Evolutionary conservation across 1,284 basidiomycete species (phyloP).

Genomic region (Moniliella sp.): DNA sequence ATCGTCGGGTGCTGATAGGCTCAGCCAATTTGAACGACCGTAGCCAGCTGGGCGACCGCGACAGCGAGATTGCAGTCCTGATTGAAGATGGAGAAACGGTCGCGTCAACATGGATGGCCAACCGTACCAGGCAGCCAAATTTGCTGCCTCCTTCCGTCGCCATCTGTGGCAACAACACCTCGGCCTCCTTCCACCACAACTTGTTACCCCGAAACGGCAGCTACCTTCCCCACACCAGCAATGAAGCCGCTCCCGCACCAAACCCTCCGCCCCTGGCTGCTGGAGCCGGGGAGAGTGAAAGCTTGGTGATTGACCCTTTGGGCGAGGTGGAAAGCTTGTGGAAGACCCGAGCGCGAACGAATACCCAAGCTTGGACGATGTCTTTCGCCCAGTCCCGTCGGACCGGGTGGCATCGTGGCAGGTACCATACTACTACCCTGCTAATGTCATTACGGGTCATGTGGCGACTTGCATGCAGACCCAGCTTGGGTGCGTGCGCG

Average conservation of each 20-base stretch:
- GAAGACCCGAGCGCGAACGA: constrained; percentile 52
- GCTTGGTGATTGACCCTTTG: constrained; percentile 8
- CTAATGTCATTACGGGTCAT: constrained; percentile 48
- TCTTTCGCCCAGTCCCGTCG: constrained; percentile 61
- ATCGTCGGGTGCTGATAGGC: constrained; percentile 44
- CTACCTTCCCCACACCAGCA: constrained; percentile 3
- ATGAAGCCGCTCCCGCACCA: constrained; percentile 5
- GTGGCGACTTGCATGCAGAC: constrained; percentile 46
- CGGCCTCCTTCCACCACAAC: constrained; percentile 10
- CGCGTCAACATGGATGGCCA: constrained; percentile 57
- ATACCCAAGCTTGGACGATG: constrained; percentile 60
- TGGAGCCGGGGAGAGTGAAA: no score
- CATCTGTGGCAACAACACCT: constrained; percentile 37
- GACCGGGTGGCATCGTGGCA: constrained; percentile 45
- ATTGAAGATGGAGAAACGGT: constrained; percentile 68
- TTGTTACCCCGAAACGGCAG: constrained; percentile 4
- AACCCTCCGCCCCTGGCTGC: constrained; percentile 4
- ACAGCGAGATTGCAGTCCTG: constrained; percentile 73
- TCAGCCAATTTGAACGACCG: constrained; percentile 46
- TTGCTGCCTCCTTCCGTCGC: constrained; percentile 54
- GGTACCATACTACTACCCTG: constrained; percentile 43
- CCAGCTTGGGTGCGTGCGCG: constrained; percentile 51
- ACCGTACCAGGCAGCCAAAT: constrained; percentile 46
- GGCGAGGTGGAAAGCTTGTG: constrained; percentile 33
- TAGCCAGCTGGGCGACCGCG: constrained; percentile 45